Percentiles rank a stretch among this genome's conserved stretches.
phyloP scores from a whole-genome alignment of 441 rosid species.

The Pelargonium australe region DNA sequence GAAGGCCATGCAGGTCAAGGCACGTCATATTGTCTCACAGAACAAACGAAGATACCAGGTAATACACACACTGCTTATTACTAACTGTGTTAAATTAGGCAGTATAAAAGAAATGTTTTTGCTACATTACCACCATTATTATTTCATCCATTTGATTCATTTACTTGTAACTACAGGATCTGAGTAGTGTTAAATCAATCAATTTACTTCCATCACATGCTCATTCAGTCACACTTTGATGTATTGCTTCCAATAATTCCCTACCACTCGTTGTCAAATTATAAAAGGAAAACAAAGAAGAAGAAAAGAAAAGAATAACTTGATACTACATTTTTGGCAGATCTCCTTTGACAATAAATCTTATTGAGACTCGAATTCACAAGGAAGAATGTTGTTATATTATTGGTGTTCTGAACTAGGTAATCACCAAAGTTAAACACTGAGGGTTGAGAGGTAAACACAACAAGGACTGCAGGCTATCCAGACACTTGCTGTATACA shows the following conservation, averaged over 20 bases:
- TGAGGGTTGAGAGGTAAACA: background rate
- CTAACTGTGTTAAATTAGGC: background rate
- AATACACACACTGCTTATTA: background rate
- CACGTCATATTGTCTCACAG: slow-evolving; percentile 76
- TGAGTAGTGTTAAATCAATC: background rate
- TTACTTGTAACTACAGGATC: background rate
- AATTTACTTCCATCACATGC: background rate
- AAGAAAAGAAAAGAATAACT: background rate
- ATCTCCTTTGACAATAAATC: background rate
- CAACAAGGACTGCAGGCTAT: background rate
- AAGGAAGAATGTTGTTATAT: background rate
- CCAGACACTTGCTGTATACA: background rate
- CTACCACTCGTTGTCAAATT: background rate
- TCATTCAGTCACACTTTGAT: background rate
- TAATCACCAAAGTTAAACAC: background rate
- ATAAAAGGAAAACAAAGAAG: background rate
- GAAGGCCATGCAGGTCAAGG: slow-evolving; percentile 79
- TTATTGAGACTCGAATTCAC: background rate
- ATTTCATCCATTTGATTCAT: background rate
- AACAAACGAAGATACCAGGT: slow-evolving; percentile 85
- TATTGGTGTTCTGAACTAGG: background rate
- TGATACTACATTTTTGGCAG: background rate
- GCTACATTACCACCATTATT: background rate
- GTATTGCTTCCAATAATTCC: background rate
- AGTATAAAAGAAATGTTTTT: background rate